These are phyloP conservation scores for Tuber magnatum DNA, from an alignment of 495 filamentous ascomycete species.

Conservation along the genomic window DNA sequence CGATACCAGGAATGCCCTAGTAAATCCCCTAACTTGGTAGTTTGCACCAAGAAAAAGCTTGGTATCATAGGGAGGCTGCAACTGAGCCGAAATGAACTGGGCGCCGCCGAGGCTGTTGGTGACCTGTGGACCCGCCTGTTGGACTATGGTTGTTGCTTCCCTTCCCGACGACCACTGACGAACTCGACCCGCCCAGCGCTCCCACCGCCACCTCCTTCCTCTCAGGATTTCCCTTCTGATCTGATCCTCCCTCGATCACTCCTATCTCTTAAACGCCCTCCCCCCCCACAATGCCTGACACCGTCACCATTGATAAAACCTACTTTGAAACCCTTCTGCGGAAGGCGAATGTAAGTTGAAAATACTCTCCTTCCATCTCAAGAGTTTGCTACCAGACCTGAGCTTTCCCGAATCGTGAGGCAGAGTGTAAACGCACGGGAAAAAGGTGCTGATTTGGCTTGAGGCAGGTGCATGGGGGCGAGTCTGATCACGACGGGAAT, in stretches of 20 bases:
- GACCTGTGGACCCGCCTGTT: neutral
- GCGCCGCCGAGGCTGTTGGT: neutral
- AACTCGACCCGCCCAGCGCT: constrained; percentile 11
- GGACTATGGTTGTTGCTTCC: neutral
- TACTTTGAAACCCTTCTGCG: constrained; percentile 45
- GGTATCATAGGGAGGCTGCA: constrained; percentile 9
- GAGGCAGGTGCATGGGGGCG: constrained; percentile 25
- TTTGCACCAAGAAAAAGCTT: constrained; percentile 16
- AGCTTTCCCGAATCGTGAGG: neutral
- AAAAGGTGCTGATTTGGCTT: constrained; percentile 9
- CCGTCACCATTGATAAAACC: constrained; percentile 44
- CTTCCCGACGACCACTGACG: neutral
- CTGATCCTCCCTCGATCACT: constrained; percentile 10
- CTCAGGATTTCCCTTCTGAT: constrained; percentile 2
- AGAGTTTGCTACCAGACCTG: constrained; percentile 1
- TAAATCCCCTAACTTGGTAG: constrained; percentile 7
- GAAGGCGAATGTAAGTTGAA: constrained; percentile 35
- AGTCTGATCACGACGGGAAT: constrained; percentile 16
- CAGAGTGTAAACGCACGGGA: neutral
- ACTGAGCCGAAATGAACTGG: neutral
- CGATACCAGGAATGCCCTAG: constrained; percentile 18
- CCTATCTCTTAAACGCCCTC: constrained; percentile 12
- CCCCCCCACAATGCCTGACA: constrained; percentile 38
- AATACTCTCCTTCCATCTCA: neutral
- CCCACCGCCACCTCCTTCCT: constrained; percentile 10